Percentiles rank a stretch among this genome's conserved stretches.
These are phyloP conservation scores for Fragaria ananassa DNA, from an alignment of 306 rosid species.

Conservation along the genomic window DNA sequence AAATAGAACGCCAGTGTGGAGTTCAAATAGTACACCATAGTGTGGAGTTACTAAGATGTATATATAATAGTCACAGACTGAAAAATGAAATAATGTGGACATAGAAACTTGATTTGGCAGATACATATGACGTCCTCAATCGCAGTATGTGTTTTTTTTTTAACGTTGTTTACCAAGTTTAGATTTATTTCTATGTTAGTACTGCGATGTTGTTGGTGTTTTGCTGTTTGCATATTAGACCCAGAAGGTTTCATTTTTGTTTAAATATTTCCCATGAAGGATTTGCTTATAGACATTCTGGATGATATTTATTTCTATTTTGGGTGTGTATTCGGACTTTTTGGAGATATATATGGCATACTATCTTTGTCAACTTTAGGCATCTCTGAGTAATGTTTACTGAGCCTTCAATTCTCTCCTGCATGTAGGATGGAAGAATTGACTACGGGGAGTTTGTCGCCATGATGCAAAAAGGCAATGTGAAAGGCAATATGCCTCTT, in stretches of 20 bases:
- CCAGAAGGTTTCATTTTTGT: background rate
- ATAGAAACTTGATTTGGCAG: background rate
- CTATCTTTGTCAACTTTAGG: background rate
- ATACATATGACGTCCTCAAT: background rate
- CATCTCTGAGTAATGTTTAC: slow-evolving; percentile 8
- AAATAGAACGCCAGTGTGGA: background rate
- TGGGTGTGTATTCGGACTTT: background rate
- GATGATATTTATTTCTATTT: background rate
- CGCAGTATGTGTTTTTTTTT: background rate
- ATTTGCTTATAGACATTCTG: background rate
- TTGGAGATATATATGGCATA: background rate
- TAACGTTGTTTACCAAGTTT: background rate
- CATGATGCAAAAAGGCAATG: slow-evolving; percentile 95
- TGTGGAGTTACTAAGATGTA: background rate
- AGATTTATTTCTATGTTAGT: background rate
- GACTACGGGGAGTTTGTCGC: slow-evolving; percentile 93
- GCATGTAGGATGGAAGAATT: slow-evolving; percentile 78
- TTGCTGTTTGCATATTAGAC: background rate
- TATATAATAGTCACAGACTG: background rate
- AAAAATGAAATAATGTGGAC: background rate
- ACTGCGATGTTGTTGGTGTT: background rate
- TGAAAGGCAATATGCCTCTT: slow-evolving; percentile 73
- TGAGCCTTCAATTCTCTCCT: slow-evolving; percentile 25
- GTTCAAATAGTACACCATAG: background rate
- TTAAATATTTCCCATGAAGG: background rate